phyloP scores from a whole-genome alignment of 176 grass and related monocot genomes.

The Eleusine coracana region DNA sequence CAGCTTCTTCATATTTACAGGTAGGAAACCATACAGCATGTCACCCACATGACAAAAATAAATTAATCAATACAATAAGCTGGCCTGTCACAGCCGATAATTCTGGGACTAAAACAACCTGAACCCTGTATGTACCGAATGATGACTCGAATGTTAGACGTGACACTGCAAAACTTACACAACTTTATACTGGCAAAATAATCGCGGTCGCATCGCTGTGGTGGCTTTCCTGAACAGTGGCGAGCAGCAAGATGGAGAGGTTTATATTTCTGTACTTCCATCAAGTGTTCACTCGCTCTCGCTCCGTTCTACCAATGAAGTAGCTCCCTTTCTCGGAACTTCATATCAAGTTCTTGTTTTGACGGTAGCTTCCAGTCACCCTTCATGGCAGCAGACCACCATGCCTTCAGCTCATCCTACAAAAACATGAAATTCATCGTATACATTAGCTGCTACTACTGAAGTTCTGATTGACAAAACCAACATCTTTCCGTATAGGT shows the following conservation, averaged over 20 bases:
- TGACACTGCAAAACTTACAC: background rate
- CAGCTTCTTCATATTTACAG: conserved; percentile 42
- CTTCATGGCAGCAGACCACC: conserved; percentile 68
- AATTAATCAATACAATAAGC: conserved; percentile 3
- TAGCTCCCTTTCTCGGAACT: conserved; percentile 64
- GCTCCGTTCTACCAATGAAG: conserved; percentile 38
- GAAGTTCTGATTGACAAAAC: background rate
- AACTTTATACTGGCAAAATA: background rate
- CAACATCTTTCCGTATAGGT: background rate
- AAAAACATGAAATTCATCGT: conserved; percentile 17
- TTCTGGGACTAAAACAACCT: background rate
- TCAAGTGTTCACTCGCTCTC: background rate
- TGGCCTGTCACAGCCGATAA: background rate
- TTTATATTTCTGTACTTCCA: background rate
- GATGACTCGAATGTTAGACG: background rate
- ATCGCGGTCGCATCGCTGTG: background rate
- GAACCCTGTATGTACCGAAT: conserved; percentile 10
- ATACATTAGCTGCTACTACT: background rate
- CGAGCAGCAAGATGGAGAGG: conserved; percentile 2
- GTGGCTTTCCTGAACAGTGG: background rate
- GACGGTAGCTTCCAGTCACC: conserved; percentile 61
- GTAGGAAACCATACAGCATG: background rate
- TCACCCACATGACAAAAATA: conserved; percentile 4
- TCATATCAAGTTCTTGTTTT: conserved; percentile 62
- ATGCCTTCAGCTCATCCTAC: conserved; percentile 84